Base-by-base conservation (phyloP, 805 yeast species). In the Monosporozyma yasuniensis region DNA sequence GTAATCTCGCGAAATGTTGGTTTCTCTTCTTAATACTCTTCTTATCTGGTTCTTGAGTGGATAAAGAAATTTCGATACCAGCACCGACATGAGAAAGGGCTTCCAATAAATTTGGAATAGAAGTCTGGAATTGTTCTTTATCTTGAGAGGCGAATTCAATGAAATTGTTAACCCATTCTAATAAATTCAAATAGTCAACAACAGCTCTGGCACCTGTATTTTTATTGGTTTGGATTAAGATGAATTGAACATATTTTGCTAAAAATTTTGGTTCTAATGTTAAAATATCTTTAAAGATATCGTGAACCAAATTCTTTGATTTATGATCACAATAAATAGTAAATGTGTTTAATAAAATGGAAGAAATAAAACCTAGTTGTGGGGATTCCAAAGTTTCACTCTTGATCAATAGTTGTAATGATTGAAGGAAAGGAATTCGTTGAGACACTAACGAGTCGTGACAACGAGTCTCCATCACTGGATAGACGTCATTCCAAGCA, bases 121-220 rank as follows among this genome's bases (percentile, higher is more conserved):
- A 30, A 61, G 60, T 32, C 16, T 61, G 57, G 42, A 71, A 67
- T 19, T 56, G 35, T 1, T 53, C 58, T 3, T 58, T 44, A 27
- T 59, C 56, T 5, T 60, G 50, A 19, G 58, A 50, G 46, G 50
- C 16, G 42, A 62, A 53, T 23, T 53, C 56, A 3, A 68, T 42
- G 62, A 78, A 58, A 45, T 62, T 61, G 47, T 73, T 71, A 44
- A 72, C 65, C 89, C 90, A 84, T 16, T 72, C 71, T 39, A 84
- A 67, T 23, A 84, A 64, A 27, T 82, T 74, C 54, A 80, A 61
- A 52, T 81, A 69, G 62, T 80, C 87, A 2, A 78, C 69, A 4
- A 75, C 61, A 1, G 91, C 84, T 51, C 75, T 70, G n/a, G 73
- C 57, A 28, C 64, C 66, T 2, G 66, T 64, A 19, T 56, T 60